Evolutionary conservation across 2,329 filamentous ascomycete species (phyloP).

Genomic region (Trichoderma pleuroti): DNA sequence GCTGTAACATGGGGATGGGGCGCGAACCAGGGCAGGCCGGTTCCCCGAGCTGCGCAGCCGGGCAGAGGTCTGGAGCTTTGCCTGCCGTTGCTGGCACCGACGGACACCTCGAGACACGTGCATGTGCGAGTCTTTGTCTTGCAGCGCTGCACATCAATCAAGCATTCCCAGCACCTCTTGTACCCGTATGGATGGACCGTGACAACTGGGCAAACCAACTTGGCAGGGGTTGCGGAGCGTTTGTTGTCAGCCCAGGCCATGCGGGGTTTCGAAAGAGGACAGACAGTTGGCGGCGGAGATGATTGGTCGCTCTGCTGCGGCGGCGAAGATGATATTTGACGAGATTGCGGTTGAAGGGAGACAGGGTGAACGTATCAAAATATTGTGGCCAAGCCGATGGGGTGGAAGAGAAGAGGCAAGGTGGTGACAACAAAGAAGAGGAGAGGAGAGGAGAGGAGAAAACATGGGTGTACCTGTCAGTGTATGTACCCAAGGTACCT

Average conservation of each 20-base stretch:
- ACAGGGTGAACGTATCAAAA: background rate
- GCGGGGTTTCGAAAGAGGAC: background rate
- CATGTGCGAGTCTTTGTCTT: background rate
- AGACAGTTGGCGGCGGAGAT: background rate
- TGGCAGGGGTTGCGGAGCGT: constrained; percentile 1
- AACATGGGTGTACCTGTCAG: background rate
- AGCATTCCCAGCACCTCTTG: background rate
- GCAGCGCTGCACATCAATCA: background rate
- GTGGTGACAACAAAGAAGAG: background rate
- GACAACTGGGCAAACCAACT: background rate
- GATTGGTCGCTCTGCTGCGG: background rate
- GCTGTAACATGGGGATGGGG: background rate
- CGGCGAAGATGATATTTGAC: background rate
- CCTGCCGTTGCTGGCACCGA: background rate
- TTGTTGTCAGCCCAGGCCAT: background rate
- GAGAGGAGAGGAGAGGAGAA: background rate
- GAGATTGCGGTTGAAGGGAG: background rate
- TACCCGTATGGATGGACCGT: background rate
- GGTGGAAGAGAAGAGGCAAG: background rate
- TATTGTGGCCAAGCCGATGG: background rate
- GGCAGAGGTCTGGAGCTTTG: background rate
- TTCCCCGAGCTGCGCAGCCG: background rate
- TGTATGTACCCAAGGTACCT: background rate
- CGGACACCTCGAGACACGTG: background rate
- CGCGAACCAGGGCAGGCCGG: background rate